Conservation (phyloP, 805 yeast species). For the Cyberlindnera maclurae region DNA sequence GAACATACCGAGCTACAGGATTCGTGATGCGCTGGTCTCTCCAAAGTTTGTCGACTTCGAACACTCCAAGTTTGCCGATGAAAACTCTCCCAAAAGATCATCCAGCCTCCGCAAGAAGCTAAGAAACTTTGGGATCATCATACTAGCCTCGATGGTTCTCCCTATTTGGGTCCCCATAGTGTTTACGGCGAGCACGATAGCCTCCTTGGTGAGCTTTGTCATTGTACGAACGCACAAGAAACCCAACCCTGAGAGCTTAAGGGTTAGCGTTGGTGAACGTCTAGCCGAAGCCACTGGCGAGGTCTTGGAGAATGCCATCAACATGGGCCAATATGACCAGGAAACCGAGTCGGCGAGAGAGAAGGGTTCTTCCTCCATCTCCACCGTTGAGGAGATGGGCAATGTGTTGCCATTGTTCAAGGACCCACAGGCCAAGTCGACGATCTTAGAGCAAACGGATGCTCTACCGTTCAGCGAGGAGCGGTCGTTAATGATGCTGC, state of each 20-base stretch:
- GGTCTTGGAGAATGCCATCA: constrained; percentile 21
- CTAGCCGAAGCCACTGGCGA: constrained; percentile 22
- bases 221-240: constrained; percentile 28
- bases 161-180: constrained; percentile 49
- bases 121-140: constrained; percentile 20
- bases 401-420: background rate
- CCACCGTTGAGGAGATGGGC: background rate
- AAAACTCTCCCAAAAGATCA: constrained; percentile 3
- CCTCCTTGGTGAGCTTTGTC: constrained; percentile 33
- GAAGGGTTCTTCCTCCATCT: background rate
- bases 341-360: constrained; percentile 13
- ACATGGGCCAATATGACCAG: constrained; percentile 15
- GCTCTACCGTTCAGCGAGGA: constrained; percentile 30
- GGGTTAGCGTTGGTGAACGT: constrained; percentile 7
- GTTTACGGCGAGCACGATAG: constrained; percentile 26
- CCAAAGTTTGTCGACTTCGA: constrained; percentile 49
- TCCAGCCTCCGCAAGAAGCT: constrained; percentile 14
- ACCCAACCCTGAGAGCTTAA: constrained; percentile 9
- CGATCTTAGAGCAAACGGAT: constrained; percentile 14
- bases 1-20: constrained; percentile 28
- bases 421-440: constrained; percentile 8
- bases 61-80: constrained; percentile 21
- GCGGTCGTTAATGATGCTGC: constrained; percentile 36
- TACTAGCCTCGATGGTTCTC: constrained; percentile 21
- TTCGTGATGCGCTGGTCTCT: constrained; percentile 31